Evolutionary conservation across 2,329 filamentous ascomycete genomes (phyloP), one percentile per base, ranked within the genome.

Genomic region (Fonsecaea monophora): DNA sequence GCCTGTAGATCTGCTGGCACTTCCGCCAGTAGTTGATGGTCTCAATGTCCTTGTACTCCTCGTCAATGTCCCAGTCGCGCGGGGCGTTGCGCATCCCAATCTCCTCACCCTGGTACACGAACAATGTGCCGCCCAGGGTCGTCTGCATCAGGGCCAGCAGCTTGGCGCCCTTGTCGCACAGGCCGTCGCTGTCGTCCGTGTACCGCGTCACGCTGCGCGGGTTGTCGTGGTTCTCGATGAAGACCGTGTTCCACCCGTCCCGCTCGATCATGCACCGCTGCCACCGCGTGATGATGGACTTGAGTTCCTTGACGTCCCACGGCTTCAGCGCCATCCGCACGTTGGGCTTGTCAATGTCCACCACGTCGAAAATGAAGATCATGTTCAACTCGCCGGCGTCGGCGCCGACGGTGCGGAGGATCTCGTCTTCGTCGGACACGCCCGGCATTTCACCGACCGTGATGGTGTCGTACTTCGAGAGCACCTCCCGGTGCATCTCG

Each of bases 81-180:
- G 89, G 88, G 21, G 89, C 82, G 72, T 90, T 90, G 38, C 83
- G 80, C 85, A 90, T 89, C 18, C 87, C 89, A 38, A 90, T 81
- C 76, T 91, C 89, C 74, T 91, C 87, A 12, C 89, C 89, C 75
- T 90, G 88, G 74, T 89, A 90, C n/a, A 90, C 78, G 73, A 89
- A 90, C 0, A 87, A 81, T 0, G 89, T 90, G 15, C 88, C 89
- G 1, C 85, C 82, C 69, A 75, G 65, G 7, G 74, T 76, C 12
- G 74, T 75, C 60, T 75, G 70, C 78, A 83, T 85, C 66, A 82
- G 73, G 5, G 80, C 80, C 32, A 82, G 77, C 70, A 83, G 77
- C 71, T 82, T 86, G 56, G 78, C 82, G 69, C 78, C 80, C 63
- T 81, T 75, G 70, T 81, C 80, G 35, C 80, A 78, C 70, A 77